A percentile compares a stretch with the other conserved stretches of the same genome.
Evolutionary conservation across 2,329 filamentous ascomycete genomes (phyloP).

Genomic region (Neonectria sp.): DNA sequence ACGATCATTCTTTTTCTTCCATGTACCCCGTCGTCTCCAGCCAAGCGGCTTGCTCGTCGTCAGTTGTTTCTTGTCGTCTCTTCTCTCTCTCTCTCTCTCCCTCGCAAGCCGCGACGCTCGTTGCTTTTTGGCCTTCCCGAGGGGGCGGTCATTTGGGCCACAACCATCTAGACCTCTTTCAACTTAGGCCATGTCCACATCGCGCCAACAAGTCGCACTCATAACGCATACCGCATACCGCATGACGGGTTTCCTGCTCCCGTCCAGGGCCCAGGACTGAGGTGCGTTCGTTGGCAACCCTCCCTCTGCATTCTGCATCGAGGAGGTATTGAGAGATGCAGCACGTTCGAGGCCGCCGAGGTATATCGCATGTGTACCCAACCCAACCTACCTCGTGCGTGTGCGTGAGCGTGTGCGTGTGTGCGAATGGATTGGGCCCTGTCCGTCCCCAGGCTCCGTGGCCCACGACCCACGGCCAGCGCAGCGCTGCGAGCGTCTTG

Average conservation of each 20-base stretch:
- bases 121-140: conserved; percentile 47
- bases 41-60: conserved; percentile 22
- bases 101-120: conserved; percentile 34
- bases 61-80: conserved; percentile 42
- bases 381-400: conserved; percentile 27
- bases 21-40: conserved; percentile 27
- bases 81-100: conserved; percentile 48
- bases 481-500: conserved; percentile 24
- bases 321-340: conserved; percentile 25
- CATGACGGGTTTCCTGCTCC: conserved; percentile 37
- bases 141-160: conserved; percentile 38
- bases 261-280: conserved; percentile 32
- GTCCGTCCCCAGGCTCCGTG: conserved; percentile 17
- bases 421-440: conserved; percentile 33
- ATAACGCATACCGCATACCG: conserved; percentile 12
- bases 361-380: conserved; percentile 35
- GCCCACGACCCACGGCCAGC: conserved; percentile 21
- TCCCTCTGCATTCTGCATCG: conserved; percentile 34
- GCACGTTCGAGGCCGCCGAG: conserved; percentile 32
- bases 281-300: conserved; percentile 38
- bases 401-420: conserved; percentile 34
- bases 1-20: conserved; percentile 45
- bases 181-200: conserved; percentile 43
- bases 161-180: conserved; percentile 39
- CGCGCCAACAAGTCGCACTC: conserved; percentile 38